Conservation (phyloP, 345 rosid genomes). For the Excoecaria agallocha region DNA sequence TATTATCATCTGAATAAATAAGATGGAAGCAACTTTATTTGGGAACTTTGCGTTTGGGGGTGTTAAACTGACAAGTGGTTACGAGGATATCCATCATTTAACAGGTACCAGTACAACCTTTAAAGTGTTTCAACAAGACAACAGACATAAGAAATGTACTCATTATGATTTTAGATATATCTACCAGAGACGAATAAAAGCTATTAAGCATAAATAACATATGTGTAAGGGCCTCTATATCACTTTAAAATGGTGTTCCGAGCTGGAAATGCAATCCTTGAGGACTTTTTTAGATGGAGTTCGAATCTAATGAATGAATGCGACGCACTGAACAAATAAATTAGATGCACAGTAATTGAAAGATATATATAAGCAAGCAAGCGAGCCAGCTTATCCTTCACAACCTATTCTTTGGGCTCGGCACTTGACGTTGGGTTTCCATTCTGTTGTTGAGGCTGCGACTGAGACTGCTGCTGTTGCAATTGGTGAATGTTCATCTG, state of each 20-base stretch:
- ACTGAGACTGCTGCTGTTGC: conserved; percentile 30
- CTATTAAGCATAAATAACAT: conserved; percentile 16
- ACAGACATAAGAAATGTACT: conserved; percentile 23
- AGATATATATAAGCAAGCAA: not conserved
- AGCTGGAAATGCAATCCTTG: conserved; percentile 21
- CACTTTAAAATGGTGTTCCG: conserved; percentile 25
- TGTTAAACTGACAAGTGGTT: not conserved
- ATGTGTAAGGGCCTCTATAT: conserved; percentile 24
- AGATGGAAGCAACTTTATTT: too few relatives aligned
- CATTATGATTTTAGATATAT: conserved; percentile 24
- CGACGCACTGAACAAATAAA: conserved; percentile 12
- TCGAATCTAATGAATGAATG: conserved; percentile 43
- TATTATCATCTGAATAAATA: too few relatives aligned
- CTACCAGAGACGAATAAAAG: conserved; percentile 22
- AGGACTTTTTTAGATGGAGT: conserved; percentile 14
- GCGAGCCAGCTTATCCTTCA: conserved; percentile 2
- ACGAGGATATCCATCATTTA: not conserved
- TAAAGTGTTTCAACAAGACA: conserved; percentile 21
- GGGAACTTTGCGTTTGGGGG: too few relatives aligned
- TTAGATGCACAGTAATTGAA: not conserved
- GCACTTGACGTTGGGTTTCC: conserved; percentile 44
- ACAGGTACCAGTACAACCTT: conserved; percentile 29
- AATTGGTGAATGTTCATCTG: conserved; percentile 17
- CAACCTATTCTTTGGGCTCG: conserved; percentile 53
- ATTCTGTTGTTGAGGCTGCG: conserved; percentile 44